phyloP scores from a whole-genome alignment of 1,284 basidiomycete genomes.

The Boletus smithii region DNA sequence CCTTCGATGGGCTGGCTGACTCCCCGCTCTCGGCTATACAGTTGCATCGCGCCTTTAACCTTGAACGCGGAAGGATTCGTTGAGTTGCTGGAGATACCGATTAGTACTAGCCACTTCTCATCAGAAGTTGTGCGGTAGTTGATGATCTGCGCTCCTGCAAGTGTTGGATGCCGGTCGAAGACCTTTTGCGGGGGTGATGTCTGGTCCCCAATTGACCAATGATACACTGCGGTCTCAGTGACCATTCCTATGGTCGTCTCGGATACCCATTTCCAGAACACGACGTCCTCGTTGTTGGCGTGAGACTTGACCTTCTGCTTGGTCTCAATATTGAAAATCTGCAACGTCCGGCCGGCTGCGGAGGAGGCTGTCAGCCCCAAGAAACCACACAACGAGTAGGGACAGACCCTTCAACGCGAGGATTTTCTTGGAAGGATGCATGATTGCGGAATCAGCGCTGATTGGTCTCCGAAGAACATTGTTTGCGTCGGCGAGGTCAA shows the following conservation, averaged over 20 bases:
- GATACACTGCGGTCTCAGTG: conserved; percentile 91
- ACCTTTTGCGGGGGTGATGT: conserved; percentile 83
- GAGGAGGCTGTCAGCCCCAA: conserved; percentile 8
- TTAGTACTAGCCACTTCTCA: conserved; percentile 96
- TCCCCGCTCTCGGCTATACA: conserved; percentile 89
- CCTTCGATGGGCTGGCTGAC: conserved; percentile 99
- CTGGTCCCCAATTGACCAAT: conserved; percentile 83
- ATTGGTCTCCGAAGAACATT: conserved; percentile 97
- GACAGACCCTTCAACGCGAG: conserved; percentile 87
- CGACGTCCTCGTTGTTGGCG: conserved; percentile 89
- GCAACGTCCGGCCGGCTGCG: conserved; percentile 87
- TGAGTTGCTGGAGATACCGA: conserved; percentile 95
- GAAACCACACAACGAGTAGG: neutral
- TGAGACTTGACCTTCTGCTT: conserved; percentile 99
- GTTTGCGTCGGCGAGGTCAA: conserved; percentile 93
- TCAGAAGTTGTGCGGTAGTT: conserved; percentile 93
- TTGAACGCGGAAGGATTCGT: conserved; percentile 93
- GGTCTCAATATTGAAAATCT: conserved; percentile 97
- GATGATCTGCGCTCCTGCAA: conserved; percentile 95
- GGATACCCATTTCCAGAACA: conserved; percentile 99
- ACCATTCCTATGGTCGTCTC: conserved; percentile 92
- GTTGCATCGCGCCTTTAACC: conserved; percentile 95
- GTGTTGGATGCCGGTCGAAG: conserved; percentile 95
- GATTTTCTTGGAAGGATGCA: conserved; percentile 97
- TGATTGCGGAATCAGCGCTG: conserved; percentile 96